Evolutionary conservation across 2,329 filamentous ascomycete species (phyloP), one percentile per base, ranked within the genome.

Genomic region (Dactylonectria macrodidyma): DNA sequence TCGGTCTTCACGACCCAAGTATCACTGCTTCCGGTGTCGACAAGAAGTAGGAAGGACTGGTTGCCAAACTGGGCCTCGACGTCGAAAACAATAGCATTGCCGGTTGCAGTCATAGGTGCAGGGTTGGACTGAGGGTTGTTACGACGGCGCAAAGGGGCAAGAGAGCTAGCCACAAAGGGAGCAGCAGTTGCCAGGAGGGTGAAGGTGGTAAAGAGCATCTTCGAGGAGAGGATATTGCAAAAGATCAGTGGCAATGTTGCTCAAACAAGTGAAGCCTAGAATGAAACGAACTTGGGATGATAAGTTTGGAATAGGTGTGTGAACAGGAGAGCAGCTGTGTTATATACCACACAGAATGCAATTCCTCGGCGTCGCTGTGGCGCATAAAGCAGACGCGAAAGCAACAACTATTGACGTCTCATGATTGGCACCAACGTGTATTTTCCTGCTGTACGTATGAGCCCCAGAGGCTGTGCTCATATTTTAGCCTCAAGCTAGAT

Each of bases 1-100:
- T 64, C 66, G 3, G 61, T 66, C 16, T 52, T 50, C 26, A 66
- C 69, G 24, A 72, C 69, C 65, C 65, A 65, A 16, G 62, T 66
- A 41, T 73, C 71, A 36, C 69, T 67, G 69, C 71, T 73, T 4
- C 71, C 69, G 1, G 69, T 71, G 51, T 71, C 71, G 14, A 70
- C 62, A 10, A 70, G 47, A 9, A 73, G 67, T 46, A 58, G 59
- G 48, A 71, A 73, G 9, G 69, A 60, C 55, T 73, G 67, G 58
- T 64, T 51, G 19, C 62, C 69, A 33, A 73, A 22, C 22, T 65
- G 50, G 24, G 65, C 52, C 41, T 68, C 51, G n/a, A 68, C 70
- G 36, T 71, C 68, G 44, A 73, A 83, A 56, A 63, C 62, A 12
- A 56, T 47, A 19, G 65, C 64, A 26, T 71, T 62, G 8, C 67